A percentile compares a stretch with the other conserved stretches of the same genome.
phyloP scores from a whole-genome alignment of 2,329 filamentous ascomycete species.

The Didymella pomorum region DNA sequence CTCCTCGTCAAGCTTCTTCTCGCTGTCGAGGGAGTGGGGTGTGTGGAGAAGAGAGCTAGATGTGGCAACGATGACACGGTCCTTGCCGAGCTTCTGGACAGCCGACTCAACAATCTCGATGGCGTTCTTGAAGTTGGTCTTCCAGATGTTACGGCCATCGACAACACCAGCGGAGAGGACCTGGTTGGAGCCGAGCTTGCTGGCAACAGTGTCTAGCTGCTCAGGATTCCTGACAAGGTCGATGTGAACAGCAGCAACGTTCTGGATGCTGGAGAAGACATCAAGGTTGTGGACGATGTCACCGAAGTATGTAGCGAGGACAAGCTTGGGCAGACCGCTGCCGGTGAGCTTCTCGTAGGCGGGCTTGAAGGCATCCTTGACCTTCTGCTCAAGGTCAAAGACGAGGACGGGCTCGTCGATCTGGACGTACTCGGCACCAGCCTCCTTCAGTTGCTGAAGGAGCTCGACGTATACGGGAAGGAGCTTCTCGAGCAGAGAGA shows the following conservation, averaged over 20 bases:
- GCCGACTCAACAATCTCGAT: conserved; percentile 90
- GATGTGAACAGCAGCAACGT: conserved; percentile 85
- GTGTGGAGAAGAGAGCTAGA: conserved; percentile 98
- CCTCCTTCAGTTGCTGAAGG: conserved; percentile 89
- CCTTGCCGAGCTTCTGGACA: conserved; percentile 95
- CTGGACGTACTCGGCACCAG: conserved; percentile 95
- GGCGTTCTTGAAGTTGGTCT: conserved; percentile 97
- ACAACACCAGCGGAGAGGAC: conserved; percentile 95
- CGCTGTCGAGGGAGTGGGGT: conserved; percentile 94
- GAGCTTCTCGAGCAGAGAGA: conserved; percentile 91
- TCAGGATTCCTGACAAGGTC: conserved; percentile 98
- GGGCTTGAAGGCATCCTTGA: conserved; percentile 97
- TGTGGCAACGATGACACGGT: conserved; percentile 94
- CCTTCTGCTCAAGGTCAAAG: conserved; percentile 87
- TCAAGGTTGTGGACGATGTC: conserved; percentile 99
- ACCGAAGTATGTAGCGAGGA: conserved; percentile 98
- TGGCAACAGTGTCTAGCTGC: conserved; percentile 87
- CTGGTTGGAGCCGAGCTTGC: conserved; percentile 86
- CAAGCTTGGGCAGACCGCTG: conserved; percentile 82
- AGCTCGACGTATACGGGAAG: conserved; percentile 95
- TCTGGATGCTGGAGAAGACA: conserved; percentile 74
- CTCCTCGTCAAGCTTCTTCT: conserved; percentile 97
- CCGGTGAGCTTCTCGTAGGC: conserved; percentile 90
- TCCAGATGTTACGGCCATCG: conserved; percentile 99
- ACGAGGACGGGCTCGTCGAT: conserved; percentile 98